Conservation (phyloP, 1,284 basidiomycete species). For the Fomitiporia mediterranea region DNA sequence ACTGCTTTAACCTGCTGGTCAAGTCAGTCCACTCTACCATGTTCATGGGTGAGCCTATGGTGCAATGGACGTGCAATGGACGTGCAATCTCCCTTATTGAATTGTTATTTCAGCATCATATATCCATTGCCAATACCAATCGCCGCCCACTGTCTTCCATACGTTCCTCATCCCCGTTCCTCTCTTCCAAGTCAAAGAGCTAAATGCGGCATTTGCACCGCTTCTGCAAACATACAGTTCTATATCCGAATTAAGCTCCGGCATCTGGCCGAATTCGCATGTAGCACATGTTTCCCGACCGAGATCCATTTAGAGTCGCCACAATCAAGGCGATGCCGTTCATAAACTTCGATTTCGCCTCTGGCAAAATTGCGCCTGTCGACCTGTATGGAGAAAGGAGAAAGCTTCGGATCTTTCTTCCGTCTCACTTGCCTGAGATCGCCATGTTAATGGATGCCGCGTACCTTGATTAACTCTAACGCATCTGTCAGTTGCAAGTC, state of each 20-base stretch:
- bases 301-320: neutral
- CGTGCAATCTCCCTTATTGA: neutral
- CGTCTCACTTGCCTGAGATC: constrained; percentile 3
- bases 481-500: constrained; percentile 5
- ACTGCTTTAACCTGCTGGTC: too few species aligned
- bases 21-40: neutral
- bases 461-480: neutral
- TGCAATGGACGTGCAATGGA: too few species aligned
- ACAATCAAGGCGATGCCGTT: neutral
- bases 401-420: constrained; percentile 3
- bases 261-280: too few species aligned
- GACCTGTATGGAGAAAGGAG: neutral
- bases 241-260: too few species aligned
- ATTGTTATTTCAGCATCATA: neutral
- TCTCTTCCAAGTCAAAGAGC: neutral
- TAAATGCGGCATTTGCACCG: too few species aligned
- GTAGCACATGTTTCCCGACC: too few species aligned
- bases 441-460: neutral
- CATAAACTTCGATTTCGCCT: neutral
- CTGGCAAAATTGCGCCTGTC: neutral
- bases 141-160: neutral
- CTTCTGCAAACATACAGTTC: too few species aligned
- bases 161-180: neutral
- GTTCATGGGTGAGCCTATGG: neutral
- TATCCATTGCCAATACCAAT: neutral